Evolutionary conservation across 495 filamentous ascomycete genomes (phyloP), one percentile per base, ranked within the genome.

Genomic region (Xylaria sp.): DNA sequence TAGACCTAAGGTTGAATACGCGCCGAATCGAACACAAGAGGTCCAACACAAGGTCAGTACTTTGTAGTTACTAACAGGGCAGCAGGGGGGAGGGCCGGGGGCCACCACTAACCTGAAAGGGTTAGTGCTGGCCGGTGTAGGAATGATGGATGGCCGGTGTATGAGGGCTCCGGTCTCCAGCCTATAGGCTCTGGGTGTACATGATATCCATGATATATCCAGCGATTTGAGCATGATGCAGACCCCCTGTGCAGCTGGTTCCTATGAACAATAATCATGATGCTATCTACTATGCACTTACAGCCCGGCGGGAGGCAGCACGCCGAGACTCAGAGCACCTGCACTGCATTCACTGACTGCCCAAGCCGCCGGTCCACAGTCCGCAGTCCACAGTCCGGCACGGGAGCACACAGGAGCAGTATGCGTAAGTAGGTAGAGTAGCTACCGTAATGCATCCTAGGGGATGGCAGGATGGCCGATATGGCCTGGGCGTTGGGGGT

Each of bases 381-480:
- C 43, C 17, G 3, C n/a, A n/a, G n/a, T n/a, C n/a, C n/a, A n/a
- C 29, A 19, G 26, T 7, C 46, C n/a, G 5, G 7, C 46, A n/a
- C 46, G 15, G 43, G 2, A 50, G n/a, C 46, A n/a, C 46, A 5
- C 46, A 19, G n/a, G 46, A 50, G 24, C 5, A 55, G 52, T 29
- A 31, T 2, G 11, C 3, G 35, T n/a, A 37, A 37, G 35, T 3
- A 37, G 35, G 35, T 4, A 8, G 35, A 37, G 35, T 4, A 37
- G 35, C 2, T 35, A n/a, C 33, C 31, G 63, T 53, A 31, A 52
- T 66, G 31, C 31, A 61, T 40, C 58, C n/a, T 29, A 44, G 43
- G 17, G n/a, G 33, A 66, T 41, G 59, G 29, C n/a, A n/a, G n/a
- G n/a, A 62, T 62, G 59, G 63, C 41, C 31, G 63, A 53, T 53